phyloP scores from a whole-genome alignment of 305 asterid species.

The Fraxinus sp. region DNA sequence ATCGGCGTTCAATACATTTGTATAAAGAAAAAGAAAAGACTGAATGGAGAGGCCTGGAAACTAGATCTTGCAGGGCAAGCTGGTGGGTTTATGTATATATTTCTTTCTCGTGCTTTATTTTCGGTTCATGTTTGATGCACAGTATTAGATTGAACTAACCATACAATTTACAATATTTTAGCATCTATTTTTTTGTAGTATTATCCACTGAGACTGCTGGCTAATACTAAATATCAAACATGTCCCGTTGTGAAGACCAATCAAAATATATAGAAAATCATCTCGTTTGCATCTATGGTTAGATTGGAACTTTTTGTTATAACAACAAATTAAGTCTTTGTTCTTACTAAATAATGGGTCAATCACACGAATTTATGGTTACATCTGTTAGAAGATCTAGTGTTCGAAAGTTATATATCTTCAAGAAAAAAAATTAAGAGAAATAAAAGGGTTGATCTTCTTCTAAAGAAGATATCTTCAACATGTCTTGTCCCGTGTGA shows the following conservation, averaged over 20 bases:
- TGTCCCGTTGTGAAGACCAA: neutral
- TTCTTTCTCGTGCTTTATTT: neutral
- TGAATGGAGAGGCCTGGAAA: constrained; percentile 28
- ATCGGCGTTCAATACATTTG: neutral
- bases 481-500: neutral
- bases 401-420: neutral
- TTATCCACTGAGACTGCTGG: neutral
- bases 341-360: neutral
- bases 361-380: neutral
- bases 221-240: neutral
- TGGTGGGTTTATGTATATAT: constrained; percentile 28
- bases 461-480: neutral
- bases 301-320: neutral
- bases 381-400: neutral
- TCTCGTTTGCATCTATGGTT: neutral
- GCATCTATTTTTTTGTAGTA: neutral
- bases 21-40: neutral
- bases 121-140: neutral
- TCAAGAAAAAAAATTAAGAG: neutral
- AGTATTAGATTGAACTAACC: neutral
- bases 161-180: neutral
- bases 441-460: neutral
- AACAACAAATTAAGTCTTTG: neutral
- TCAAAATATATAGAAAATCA: neutral
- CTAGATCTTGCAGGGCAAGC: constrained; percentile 36